These are phyloP conservation scores for Xylariales sp. DNA, from an alignment of 2,329 filamentous ascomycete genomes.

Conservation along the genomic window DNA sequence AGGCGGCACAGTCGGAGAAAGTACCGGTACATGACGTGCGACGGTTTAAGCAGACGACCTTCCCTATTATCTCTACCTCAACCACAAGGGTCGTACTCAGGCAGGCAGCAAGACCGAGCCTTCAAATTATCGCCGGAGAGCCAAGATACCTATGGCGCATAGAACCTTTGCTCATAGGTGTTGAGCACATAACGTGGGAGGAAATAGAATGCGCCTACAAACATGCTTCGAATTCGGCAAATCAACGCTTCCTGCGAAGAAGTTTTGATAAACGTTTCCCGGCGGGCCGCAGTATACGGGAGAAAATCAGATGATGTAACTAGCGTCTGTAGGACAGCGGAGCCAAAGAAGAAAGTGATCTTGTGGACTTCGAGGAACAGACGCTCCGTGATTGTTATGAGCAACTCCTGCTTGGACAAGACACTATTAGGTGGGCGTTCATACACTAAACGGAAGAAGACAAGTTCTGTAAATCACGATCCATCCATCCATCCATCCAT, in stretches of 20 bases:
- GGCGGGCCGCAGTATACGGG: neutral
- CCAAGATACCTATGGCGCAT: neutral
- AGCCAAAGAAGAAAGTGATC: neutral
- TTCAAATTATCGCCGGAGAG: neutral
- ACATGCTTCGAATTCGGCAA: neutral
- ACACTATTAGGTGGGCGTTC: neutral
- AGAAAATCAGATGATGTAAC: neutral
- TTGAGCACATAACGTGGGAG: neutral
- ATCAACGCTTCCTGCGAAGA: neutral
- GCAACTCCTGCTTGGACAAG: neutral
- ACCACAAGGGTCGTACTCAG: constrained; percentile 10
- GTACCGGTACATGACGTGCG: constrained; percentile 5
- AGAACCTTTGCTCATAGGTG: neutral
- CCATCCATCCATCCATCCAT: neutral
- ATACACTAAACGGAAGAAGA: neutral
- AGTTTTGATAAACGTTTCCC: neutral
- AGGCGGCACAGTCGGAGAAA: constrained; percentile 16
- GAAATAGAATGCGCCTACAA: neutral
- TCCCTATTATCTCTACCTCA: neutral
- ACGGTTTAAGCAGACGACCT: constrained; percentile 6
- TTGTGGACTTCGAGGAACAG: neutral
- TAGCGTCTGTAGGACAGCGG: too few relatives aligned
- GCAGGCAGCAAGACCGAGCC: neutral
- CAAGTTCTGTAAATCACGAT: neutral
- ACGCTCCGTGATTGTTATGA: neutral